Conservation (phyloP, 108 stramenopile genomes). For the Stephanodiscus minutulus region DNA sequence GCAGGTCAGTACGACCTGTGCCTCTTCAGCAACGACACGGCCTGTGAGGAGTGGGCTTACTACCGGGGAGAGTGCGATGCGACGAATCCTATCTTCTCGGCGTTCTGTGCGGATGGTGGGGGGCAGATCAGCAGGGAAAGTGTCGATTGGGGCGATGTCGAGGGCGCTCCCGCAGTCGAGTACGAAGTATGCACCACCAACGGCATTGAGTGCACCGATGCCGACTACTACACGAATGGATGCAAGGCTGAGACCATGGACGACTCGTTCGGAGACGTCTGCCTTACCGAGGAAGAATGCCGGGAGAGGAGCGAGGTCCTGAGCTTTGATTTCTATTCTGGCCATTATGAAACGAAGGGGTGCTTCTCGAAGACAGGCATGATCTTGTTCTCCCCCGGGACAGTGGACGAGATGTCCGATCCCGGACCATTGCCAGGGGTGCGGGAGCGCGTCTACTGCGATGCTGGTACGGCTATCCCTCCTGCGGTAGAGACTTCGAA, state of each 20-base stretch:
- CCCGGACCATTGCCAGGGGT: not conserved
- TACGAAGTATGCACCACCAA: conserved; percentile 12
- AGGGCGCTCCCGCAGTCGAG: conserved; percentile 4
- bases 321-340: not conserved
- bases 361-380: not conserved
- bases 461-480: too few relatives aligned
- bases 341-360: not conserved
- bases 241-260: too few relatives aligned
- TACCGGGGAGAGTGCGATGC: too few relatives aligned
- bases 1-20: not conserved
- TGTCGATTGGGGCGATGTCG: conserved; percentile 4
- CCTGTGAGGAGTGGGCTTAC: too few relatives aligned
- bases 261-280: not conserved
- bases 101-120: not conserved
- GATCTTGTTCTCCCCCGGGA: not conserved
- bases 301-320: not conserved
- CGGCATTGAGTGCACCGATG: conserved; percentile 3
- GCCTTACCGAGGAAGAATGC: not conserved
- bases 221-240: conserved; percentile 4
- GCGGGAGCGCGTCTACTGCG: not conserved
- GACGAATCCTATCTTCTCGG: not conserved
- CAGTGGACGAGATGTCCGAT: not conserved
- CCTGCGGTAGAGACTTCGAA: too few relatives aligned
- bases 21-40: not conserved
- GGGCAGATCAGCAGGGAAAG: not conserved